Percentiles rank a stretch among this genome's conserved stretches.
These are phyloP conservation scores for Adansonia rubrostipa DNA, from an alignment of 441 rosid species.

Conservation along the genomic window DNA sequence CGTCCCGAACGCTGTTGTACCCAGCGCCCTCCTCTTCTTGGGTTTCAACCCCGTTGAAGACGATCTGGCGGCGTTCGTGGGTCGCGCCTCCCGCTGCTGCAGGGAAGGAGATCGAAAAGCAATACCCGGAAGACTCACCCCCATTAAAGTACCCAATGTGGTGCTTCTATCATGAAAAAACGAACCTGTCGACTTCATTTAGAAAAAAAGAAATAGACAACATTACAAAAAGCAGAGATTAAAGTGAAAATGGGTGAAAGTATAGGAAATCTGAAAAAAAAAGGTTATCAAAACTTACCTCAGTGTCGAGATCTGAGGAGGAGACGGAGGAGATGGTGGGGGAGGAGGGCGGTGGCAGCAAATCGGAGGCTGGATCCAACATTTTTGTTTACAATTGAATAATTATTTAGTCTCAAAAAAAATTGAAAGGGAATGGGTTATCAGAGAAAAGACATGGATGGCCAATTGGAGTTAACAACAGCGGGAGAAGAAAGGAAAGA, in stretches of 20 bases:
- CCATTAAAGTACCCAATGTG: conserved; percentile 85
- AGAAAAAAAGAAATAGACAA: too few relatives aligned
- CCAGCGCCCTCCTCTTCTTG: conserved; percentile 33
- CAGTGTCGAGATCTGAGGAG: conserved; percentile 93
- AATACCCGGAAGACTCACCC: conserved; percentile 69
- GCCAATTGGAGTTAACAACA: too few relatives aligned
- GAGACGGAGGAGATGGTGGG: conserved; percentile 77
- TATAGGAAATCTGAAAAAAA: background rate
- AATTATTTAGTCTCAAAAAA: too few relatives aligned
- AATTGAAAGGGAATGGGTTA: too few relatives aligned
- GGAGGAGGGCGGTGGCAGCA: conserved; percentile 53
- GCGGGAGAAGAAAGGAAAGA: too few relatives aligned
- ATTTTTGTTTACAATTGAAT: background rate
- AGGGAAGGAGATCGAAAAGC: conserved; percentile 55
- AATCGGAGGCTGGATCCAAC: conserved; percentile 55
- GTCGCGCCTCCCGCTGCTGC: conserved; percentile 26
- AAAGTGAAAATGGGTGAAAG: background rate
- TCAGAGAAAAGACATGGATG: too few relatives aligned
- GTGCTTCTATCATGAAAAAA: conserved; percentile 95
- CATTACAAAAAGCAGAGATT: background rate
- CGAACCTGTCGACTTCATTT: conserved; percentile 74
- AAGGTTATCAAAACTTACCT: conserved; percentile 42
- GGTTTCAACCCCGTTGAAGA: conserved; percentile 30
- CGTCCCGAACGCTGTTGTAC: conserved; percentile 23
- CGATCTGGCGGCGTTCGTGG: conserved; percentile 30